Evolutionary conservation across 495 filamentous ascomycete genomes (phyloP).

Genomic region (Hypomontagnella submonticulosa): DNA sequence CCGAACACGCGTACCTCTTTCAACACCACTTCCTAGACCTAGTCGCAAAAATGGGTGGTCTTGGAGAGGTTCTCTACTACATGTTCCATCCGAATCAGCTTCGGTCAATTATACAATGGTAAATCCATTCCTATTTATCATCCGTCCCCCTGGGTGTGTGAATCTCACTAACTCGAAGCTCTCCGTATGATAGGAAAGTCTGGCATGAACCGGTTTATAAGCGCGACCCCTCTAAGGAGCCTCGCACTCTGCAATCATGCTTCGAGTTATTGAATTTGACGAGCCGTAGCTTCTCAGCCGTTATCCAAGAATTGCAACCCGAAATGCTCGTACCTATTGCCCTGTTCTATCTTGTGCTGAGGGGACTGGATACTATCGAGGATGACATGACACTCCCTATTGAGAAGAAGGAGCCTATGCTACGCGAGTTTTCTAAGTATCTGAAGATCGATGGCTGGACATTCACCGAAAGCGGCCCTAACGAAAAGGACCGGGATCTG

Average conservation of each 20-base stretch:
- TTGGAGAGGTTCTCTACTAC: constrained; percentile 74
- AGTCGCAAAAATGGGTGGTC: constrained; percentile 54
- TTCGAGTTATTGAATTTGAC: constrained; percentile 88
- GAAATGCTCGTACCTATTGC: constrained; percentile 90
- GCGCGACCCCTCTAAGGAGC: constrained; percentile 79
- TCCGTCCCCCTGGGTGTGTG: constrained; percentile 5
- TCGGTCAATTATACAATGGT: constrained; percentile 94
- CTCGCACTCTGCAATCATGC: constrained; percentile 76
- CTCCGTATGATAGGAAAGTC: constrained; percentile 76
- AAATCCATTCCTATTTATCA: constrained; percentile 32
- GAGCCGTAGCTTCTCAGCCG: constrained; percentile 90
- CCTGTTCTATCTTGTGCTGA: constrained; percentile 93
- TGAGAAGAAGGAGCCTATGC: constrained; percentile 82
- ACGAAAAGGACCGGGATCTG: constrained; percentile 93
- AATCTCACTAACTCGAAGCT: constrained; percentile 25
- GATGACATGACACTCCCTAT: constrained; percentile 95
- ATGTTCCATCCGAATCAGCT: constrained; percentile 80
- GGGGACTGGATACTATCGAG: constrained; percentile 95
- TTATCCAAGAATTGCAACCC: constrained; percentile 94
- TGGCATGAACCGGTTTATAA: constrained; percentile 95
- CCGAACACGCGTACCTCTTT: constrained; percentile 5
- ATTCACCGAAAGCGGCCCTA: constrained; percentile 83
- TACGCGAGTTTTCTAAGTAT: constrained; percentile 81
- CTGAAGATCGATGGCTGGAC: constrained; percentile 90
- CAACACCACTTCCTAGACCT: not conserved